These are phyloP conservation scores for Porcisia deanei DNA, from an alignment of 208 protist genomes.

Conservation along the genomic window DNA sequence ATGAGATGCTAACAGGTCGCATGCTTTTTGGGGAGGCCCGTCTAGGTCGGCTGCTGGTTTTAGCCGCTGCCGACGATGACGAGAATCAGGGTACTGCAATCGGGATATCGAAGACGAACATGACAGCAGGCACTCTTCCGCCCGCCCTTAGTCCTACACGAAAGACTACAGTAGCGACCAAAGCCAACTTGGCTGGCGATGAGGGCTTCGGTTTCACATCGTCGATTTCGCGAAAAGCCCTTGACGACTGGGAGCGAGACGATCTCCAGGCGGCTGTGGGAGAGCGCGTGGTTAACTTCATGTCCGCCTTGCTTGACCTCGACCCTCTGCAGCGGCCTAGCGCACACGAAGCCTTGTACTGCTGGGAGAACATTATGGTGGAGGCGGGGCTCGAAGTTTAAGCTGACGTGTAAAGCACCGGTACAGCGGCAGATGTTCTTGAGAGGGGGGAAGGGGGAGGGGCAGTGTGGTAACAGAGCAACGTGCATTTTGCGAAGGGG, in stretches of 20 bases:
- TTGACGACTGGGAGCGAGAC: slow-evolving; percentile 53
- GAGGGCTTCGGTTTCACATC: background rate
- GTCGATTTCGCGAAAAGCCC: slow-evolving; percentile 23
- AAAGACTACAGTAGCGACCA: background rate
- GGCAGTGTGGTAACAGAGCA: background rate
- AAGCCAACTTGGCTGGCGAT: slow-evolving; percentile 1
- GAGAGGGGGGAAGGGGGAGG: background rate
- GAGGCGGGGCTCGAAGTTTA: slow-evolving; percentile 19
- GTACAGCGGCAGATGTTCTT: background rate
- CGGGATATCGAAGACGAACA: slow-evolving; percentile 2
- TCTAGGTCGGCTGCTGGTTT: slow-evolving; percentile 55
- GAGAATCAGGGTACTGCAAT: background rate
- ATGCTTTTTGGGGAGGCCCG: slow-evolving; percentile 79
- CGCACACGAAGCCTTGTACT: slow-evolving; percentile 52
- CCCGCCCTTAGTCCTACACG: background rate
- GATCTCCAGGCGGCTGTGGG: slow-evolving; percentile 51
- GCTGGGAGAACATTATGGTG: slow-evolving; percentile 54
- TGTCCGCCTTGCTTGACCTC: slow-evolving; percentile 52
- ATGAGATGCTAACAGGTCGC: slow-evolving; percentile 81
- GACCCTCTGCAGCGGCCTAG: slow-evolving; percentile 69
- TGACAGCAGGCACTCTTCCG: background rate
- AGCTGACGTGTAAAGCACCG: background rate
- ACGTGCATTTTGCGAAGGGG: background rate
- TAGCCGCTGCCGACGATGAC: slow-evolving; percentile 27
- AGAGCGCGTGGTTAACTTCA: slow-evolving; percentile 50